These are phyloP conservation scores for Prinsepia uniflora DNA, from an alignment of 306 rosid species.

Conservation along the genomic window DNA sequence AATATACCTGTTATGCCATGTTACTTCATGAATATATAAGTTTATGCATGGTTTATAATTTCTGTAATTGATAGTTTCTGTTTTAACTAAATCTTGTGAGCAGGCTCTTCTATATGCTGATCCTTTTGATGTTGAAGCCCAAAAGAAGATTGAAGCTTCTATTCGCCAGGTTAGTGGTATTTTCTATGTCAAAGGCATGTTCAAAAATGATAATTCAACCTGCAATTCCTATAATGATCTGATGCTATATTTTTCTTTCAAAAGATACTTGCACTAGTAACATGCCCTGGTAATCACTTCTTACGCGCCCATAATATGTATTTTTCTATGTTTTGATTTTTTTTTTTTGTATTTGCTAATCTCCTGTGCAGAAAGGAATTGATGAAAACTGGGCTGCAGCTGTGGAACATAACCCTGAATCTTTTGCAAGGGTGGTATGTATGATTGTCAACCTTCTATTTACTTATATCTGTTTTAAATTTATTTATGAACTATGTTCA, in stretches of 20 bases:
- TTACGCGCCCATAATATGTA: not conserved
- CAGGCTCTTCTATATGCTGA: constrained; percentile 93
- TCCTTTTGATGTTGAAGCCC: constrained; percentile 97
- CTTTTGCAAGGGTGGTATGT: constrained; percentile 95
- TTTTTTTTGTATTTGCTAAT: constrained; percentile 14
- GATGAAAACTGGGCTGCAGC: constrained; percentile 99
- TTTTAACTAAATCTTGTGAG: constrained; percentile 20
- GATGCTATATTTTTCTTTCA: constrained; percentile 1
- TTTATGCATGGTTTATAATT: not conserved
- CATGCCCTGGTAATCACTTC: not conserved
- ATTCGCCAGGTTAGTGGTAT: constrained; percentile 67
- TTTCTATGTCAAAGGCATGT: constrained; percentile 4
- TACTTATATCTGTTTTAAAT: not conserved
- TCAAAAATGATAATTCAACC: constrained; percentile 1
- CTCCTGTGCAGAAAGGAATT: constrained; percentile 74
- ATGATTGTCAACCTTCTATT: constrained; percentile 20
- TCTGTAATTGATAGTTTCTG: constrained; percentile 7
- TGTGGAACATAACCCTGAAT: constrained; percentile 91
- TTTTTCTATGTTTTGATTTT: constrained; percentile 13
- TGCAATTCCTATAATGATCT: not conserved
- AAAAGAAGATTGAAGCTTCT: constrained; percentile 96
- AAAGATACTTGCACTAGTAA: not conserved
- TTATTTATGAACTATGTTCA: not conserved
- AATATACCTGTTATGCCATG: not conserved
- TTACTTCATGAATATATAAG: not conserved